A percentile compares a stretch with the other conserved stretches of the same genome.
phyloP scores from a whole-genome alignment of 2,329 filamentous ascomycete genomes.

The Penicillium freii region DNA sequence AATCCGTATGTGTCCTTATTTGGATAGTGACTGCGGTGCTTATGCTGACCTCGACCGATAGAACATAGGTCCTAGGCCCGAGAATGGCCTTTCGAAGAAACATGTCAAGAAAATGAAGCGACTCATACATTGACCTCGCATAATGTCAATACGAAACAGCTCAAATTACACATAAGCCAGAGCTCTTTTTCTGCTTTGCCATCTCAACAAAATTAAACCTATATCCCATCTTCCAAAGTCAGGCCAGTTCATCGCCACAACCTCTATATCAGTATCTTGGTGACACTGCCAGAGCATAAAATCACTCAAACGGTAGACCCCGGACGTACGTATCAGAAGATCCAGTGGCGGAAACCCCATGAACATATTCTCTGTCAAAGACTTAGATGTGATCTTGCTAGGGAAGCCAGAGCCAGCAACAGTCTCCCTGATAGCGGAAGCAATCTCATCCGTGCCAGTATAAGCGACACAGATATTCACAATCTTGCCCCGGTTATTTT shows the following conservation, averaged over 20 bases:
- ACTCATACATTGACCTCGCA: not conserved
- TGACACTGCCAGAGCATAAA: constrained; percentile 6
- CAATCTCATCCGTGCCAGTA: not conserved
- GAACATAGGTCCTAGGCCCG: not conserved
- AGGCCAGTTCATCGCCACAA: constrained; percentile 1
- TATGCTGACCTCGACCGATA: too few relatives aligned
- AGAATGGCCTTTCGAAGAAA: not conserved
- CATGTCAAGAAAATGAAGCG: not conserved
- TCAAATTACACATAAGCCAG: not conserved
- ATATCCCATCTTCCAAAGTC: not conserved
- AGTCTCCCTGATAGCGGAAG: not conserved
- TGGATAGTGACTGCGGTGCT: too few relatives aligned
- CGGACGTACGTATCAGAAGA: not conserved
- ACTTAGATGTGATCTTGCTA: not conserved
- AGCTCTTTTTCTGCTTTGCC: not conserved
- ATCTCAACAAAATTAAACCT: not conserved
- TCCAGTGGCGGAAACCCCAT: not conserved
- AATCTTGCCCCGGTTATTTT: not conserved
- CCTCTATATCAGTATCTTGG: not conserved
- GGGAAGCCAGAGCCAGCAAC: not conserved
- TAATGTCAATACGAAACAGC: not conserved
- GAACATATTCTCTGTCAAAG: not conserved
- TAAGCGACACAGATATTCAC: constrained; percentile 1
- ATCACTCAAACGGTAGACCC: not conserved
- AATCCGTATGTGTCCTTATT: too few relatives aligned